Evolutionary conservation across 495 filamentous ascomycete species (phyloP), one percentile per base, ranked within the genome.

Genomic region (Pseudomonodictys pantanalensis): DNA sequence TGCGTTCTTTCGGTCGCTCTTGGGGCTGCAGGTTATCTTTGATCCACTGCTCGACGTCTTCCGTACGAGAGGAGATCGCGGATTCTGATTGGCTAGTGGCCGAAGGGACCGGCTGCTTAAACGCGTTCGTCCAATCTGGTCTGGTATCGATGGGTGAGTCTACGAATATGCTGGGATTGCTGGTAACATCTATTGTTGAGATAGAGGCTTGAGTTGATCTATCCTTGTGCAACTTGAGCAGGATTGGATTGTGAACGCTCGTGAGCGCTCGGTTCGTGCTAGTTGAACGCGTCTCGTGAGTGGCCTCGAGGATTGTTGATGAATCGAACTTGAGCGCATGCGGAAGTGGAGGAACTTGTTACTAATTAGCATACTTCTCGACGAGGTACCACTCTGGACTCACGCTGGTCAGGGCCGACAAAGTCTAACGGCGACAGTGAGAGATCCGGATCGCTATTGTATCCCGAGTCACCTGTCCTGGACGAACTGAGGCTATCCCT

Each of bases 401-500:
- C 41, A 46, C 41, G 38, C 22, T 44, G 35, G 1, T 41, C 24
- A 8, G 32, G 15, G 32, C 32, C 15, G 38, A 32, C 47, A 44
- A 53, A 46, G 2, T 53, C 49, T 3, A 53, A 30, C 3, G 58
- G 58, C 7, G 58, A 52, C 20, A 54, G 42, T 33, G 49, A 54
- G 28, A 60, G 39, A 32, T 62, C 58, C 15, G 58, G 58, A 44
- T 62, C 58, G 23, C 58, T 62, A 17, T 38, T 55, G 38, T 62
- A 62, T 15, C 58, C 58, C 12, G 58, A 62, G 41, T 62, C 58
- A 12, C 44, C 23, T n/a, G 58, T 62, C 26, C 44, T 55, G 20
- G 39, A 35, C 12, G 51, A 56, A 17, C 23, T 53, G n/a, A 62
- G 46, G 1, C 43, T 50, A 24, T 62, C 58, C 17, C 58, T 28